Conservation (phyloP, 495 filamentous ascomycete species). For the Annulohypoxylon maeteangense region DNA sequence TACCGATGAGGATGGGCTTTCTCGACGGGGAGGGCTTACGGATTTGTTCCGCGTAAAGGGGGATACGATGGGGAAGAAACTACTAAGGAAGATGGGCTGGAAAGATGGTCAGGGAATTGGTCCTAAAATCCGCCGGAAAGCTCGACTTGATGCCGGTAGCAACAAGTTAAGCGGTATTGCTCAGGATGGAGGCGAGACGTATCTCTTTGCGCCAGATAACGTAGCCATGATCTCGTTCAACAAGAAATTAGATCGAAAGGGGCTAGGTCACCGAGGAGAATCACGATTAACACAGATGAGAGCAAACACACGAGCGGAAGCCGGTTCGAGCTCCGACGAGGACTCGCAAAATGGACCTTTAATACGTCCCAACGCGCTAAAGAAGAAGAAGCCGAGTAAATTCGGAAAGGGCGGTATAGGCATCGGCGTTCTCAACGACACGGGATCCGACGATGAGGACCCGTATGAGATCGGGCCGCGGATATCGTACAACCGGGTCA, state of each 20-base stretch:
- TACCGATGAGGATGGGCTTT: constrained; percentile 63
- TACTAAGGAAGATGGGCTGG: constrained; percentile 96
- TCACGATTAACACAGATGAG: constrained; percentile 57
- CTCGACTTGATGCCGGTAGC: constrained; percentile 69
- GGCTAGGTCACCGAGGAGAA: constrained; percentile 82
- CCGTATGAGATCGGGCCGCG: constrained; percentile 91
- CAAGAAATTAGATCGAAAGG: constrained; percentile 81
- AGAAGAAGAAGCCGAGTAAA: constrained; percentile 62
- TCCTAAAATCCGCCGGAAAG: constrained; percentile 82
- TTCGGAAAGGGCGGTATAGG: constrained; percentile 75
- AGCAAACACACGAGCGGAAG: constrained; percentile 29
- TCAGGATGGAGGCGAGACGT: constrained; percentile 61
- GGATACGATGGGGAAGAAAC: constrained; percentile 88
- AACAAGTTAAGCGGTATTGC: constrained; percentile 41
- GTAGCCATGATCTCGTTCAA: constrained; percentile 77
- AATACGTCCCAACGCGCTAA: constrained; percentile 41
- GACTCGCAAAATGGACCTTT: constrained; percentile 52
- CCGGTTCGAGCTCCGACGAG: constrained; percentile 63
- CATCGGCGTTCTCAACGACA: constrained; percentile 91
- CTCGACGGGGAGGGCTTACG: constrained; percentile 68
- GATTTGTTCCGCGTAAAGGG: constrained; percentile 79
- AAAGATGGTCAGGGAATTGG: constrained; percentile 92
- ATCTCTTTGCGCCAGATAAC: constrained; percentile 92
- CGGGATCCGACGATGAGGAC: constrained; percentile 96
- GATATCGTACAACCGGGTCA: constrained; percentile 86